These are phyloP conservation scores for Alternaria tenuissima DNA, from an alignment of 2,329 filamentous ascomycete genomes.

Conservation along the genomic window DNA sequence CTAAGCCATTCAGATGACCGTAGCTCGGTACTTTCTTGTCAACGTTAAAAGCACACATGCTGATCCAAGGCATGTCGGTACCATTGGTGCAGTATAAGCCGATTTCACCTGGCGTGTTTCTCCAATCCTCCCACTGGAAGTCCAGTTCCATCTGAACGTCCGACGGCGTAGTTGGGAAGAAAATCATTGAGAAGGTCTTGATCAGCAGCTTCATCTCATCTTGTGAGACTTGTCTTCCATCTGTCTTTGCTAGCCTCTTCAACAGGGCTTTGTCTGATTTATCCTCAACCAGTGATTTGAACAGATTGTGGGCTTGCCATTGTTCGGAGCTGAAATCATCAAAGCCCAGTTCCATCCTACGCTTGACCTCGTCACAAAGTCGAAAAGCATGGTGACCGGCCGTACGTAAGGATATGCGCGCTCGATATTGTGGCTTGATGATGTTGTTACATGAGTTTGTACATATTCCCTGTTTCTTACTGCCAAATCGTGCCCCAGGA, in stretches of 20 bases:
- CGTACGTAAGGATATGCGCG: not conserved
- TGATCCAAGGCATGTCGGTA: not conserved
- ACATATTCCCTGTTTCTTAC: not conserved
- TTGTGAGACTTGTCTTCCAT: not conserved
- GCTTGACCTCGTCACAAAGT: not conserved
- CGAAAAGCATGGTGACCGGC: not conserved
- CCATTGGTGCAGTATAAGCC: not conserved
- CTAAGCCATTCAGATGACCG: not conserved
- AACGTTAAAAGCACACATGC: not conserved
- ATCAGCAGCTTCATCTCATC: not conserved
- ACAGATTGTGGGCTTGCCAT: too few relatives aligned
- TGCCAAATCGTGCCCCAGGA: too few relatives aligned
- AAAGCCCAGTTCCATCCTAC: not conserved
- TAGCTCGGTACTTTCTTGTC: not conserved
- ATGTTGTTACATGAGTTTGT: not conserved
- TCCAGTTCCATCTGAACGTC: not conserved
- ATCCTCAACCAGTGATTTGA: fast-evolving
- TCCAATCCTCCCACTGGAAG: not conserved
- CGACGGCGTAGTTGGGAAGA: not conserved
- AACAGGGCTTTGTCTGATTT: not conserved
- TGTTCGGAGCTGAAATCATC: not conserved
- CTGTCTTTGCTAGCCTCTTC: fast-evolving
- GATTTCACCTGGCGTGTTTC: not conserved
- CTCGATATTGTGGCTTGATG: not conserved
- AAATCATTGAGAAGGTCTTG: not conserved